Evolutionary conservation across 495 filamentous ascomycete genomes (phyloP), one percentile per base, ranked within the genome.

Genomic region (Xylaria scruposa): DNA sequence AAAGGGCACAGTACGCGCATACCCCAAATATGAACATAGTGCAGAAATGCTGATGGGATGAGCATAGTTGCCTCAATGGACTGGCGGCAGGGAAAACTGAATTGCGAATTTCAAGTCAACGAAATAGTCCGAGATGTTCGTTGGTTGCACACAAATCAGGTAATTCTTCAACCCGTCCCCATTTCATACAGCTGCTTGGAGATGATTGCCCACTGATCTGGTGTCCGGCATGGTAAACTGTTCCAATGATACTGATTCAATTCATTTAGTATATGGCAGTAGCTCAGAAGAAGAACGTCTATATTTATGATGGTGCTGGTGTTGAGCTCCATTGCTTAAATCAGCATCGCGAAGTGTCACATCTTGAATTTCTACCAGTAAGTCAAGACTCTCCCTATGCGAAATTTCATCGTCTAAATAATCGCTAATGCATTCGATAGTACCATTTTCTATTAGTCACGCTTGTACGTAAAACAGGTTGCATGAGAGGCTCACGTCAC

Each of bases 371-470:
- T 80, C 84, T 99, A 33, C 95, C 95, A 24, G 70, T 71, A 67
- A 67, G 70, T 8, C 4, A 38, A 47, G 12, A 24, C 31, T 9
- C 13, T 0, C 24, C 17, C 31, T 17, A 6, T 2, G n/a, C 17
- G 7, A 36, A 47, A 8, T 5, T 2, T 10, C 9, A n/a, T 38
- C 24, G 6, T 26, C 53, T 29, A 15, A 9, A 49, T 13, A 33
- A 1, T 49, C 4, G 9, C 70, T 71, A 66, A 71, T 64, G 12
- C 21, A 42, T 31, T 56, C 19, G 1, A 67, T 67, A 71, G 3
- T 98, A 97, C 78, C 96, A 98, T 80, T 99, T 97, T 76, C 89
- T 99, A 26, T 86, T 99, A 56, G 93, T 92, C 13, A 97, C 94
- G 36, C 84, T 96, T 77, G 91, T 93, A 80, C 85, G 89, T 85